phyloP scores from a whole-genome alignment of 352 stramenopile genomes.

The Pythium vanterpoolii region DNA sequence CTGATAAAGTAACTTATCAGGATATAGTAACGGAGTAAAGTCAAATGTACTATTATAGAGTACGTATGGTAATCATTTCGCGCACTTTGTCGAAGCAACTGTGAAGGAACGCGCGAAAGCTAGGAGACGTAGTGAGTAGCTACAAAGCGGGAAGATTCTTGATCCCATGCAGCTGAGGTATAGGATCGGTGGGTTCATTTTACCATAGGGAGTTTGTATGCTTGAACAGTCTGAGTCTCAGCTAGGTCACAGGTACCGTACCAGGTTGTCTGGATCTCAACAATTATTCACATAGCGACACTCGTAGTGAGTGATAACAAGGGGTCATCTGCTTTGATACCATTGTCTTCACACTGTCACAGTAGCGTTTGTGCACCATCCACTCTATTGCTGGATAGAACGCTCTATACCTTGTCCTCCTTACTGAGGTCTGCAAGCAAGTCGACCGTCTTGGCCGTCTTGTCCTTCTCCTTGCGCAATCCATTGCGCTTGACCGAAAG shows the following conservation, averaged over 20 bases:
- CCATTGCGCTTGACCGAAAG: constrained; percentile 57
- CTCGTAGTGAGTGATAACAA: too few species aligned
- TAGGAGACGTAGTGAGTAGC: not conserved
- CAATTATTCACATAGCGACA: too few species aligned
- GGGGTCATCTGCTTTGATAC: too few species aligned
- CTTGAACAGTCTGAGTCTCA: too few species aligned
- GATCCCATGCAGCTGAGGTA: not conserved
- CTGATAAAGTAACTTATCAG: not conserved
- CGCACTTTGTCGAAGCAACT: not conserved
- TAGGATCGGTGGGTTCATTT: not conserved
- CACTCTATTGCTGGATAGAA: too few species aligned
- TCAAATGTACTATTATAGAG: constrained; percentile 1
- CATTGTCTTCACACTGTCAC: too few species aligned
- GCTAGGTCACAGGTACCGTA: too few species aligned
- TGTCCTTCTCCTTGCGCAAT: constrained; percentile 46
- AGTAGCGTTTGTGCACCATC: too few species aligned
- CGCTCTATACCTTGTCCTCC: not conserved
- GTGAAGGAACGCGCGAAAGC: not conserved
- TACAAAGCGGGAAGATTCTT: not conserved
- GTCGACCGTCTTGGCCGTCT: constrained; percentile 68
- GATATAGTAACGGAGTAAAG: not conserved
- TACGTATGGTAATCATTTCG: not conserved
- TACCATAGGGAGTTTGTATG: not conserved
- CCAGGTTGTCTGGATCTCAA: too few species aligned
- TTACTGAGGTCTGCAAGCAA: constrained; percentile 27